Percentiles rank a stretch among this genome's conserved stretches.
Conservation (phyloP, 257 asterid genomes). For the Forsythia suspensa region DNA sequence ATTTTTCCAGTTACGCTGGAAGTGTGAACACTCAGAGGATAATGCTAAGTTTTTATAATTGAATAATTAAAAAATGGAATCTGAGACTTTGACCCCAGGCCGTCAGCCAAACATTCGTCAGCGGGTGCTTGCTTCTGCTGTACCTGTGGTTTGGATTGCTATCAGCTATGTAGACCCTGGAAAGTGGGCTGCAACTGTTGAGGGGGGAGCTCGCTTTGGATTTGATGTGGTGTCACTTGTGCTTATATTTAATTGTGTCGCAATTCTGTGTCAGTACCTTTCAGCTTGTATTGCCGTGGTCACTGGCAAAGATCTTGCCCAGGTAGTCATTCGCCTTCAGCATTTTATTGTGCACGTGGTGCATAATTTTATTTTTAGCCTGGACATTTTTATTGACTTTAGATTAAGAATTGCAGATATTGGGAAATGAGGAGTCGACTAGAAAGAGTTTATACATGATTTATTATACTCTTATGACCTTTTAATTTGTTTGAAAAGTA, state of each 20-base stretch:
- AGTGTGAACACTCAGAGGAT: slow-evolving; percentile 29
- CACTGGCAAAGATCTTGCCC: slow-evolving; percentile 85
- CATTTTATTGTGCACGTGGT: slow-evolving; percentile 1
- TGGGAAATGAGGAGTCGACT: slow-evolving; percentile 4
- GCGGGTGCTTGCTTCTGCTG: slow-evolving; percentile 71
- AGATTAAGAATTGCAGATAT: not conserved
- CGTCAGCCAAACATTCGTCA: slow-evolving; percentile 42
- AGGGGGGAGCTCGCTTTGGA: slow-evolving; percentile 92
- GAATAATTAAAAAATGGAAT: slow-evolving; percentile 46
- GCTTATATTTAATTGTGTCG: slow-evolving; percentile 62
- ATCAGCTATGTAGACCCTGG: slow-evolving; percentile 95
- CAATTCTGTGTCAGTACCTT: slow-evolving; percentile 83
- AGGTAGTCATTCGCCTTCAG: slow-evolving; percentile 52
- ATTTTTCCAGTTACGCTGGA: slow-evolving; percentile 29
- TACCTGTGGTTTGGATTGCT: slow-evolving; percentile 78
- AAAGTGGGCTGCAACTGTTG: slow-evolving; percentile 90
- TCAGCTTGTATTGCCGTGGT: slow-evolving; percentile 82
- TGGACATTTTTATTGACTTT: not conserved
- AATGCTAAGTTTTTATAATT: slow-evolving; percentile 22
- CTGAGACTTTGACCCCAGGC: slow-evolving; percentile 38
- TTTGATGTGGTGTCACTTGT: slow-evolving; percentile 57
- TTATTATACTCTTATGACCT: not conserved
- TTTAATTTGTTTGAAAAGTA: slow-evolving; percentile 5
- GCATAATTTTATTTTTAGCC: slow-evolving; percentile 1
- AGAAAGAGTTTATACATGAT: not conserved